Percentiles rank a stretch among this genome's conserved stretches.
phyloP scores from a whole-genome alignment of 805 yeast genomes.

The Candida pini region DNA sequence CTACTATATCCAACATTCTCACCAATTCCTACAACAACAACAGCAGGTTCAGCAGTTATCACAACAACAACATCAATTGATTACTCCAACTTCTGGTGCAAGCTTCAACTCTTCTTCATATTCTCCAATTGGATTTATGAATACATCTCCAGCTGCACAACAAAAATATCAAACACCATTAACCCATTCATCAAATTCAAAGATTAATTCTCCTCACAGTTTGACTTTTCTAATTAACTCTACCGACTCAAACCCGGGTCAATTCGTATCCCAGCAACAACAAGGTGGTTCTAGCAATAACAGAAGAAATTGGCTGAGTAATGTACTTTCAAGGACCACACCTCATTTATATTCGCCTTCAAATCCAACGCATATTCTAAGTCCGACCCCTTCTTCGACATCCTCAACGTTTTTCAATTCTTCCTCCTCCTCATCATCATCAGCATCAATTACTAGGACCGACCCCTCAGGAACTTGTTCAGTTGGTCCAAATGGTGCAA shows the following conservation, averaged over 20 bases:
- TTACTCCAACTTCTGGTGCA: constrained; percentile 17
- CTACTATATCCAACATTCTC: constrained; percentile 1
- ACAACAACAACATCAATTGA: constrained; percentile 6
- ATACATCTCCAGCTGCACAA: neutral
- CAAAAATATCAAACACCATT: constrained; percentile 4
- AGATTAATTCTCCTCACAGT: constrained; percentile 13
- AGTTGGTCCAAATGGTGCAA: neutral
- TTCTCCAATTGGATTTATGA: constrained; percentile 1
- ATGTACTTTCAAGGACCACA: constrained; percentile 14
- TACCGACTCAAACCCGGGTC: neutral
- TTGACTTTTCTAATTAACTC: constrained; percentile 13
- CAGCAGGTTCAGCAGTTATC: too few relatives aligned
- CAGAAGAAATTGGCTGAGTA: constrained; percentile 15
- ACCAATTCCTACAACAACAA: constrained; percentile 2
- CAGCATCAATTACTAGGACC: neutral
- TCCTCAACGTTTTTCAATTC: too few relatives aligned
- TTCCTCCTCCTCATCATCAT: neutral
- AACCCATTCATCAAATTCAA: constrained; percentile 6
- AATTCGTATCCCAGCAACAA: neutral
- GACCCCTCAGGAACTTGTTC: neutral
- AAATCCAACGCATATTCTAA: too few relatives aligned
- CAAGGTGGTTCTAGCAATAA: constrained; percentile 2
- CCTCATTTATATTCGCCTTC: too few relatives aligned
- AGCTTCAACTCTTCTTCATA: constrained; percentile 6
- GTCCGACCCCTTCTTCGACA: constrained; percentile 1